Evolutionary conservation across 129 eudicot genomes (phyloP).

Genomic region (Oenanthe sinensis): DNA sequence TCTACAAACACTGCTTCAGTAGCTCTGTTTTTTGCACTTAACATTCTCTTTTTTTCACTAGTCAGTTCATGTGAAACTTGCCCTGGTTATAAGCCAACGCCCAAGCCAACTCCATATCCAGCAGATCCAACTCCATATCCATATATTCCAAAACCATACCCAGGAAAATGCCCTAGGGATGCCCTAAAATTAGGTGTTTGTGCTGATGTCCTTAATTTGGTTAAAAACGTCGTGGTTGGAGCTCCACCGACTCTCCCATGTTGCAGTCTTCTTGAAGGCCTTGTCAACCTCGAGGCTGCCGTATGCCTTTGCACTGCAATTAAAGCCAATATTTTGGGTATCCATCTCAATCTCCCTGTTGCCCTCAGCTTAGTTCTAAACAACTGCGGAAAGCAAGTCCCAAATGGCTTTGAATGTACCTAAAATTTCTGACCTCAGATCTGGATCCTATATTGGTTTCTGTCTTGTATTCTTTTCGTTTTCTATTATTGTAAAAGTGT

Average conservation of each 20-base stretch:
- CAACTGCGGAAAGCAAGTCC: constrained; percentile 46
- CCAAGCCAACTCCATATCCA: background rate
- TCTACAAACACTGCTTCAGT: background rate
- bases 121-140: background rate
- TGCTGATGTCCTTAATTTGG: constrained; percentile 12
- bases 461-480: background rate
- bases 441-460: background rate
- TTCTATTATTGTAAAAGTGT: background rate
- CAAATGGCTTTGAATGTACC: constrained; percentile 42
- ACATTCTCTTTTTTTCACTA: background rate
- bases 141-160: background rate
- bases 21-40: background rate
- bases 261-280: constrained; percentile 48
- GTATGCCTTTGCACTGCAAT: constrained; percentile 68
- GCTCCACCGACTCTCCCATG: constrained; percentile 26
- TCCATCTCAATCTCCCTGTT: constrained; percentile 50
- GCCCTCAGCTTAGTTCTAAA: constrained; percentile 60
- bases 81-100: constrained; percentile 8
- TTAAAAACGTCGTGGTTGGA: constrained; percentile 2
- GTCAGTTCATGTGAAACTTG: constrained; percentile 1
- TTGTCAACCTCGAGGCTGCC: constrained; percentile 61
- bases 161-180: constrained; percentile 10
- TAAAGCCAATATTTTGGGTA: constrained; percentile 53
- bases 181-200: constrained; percentile 10
- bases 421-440: background rate